Evolutionary conservation across 2,329 filamentous ascomycete genomes (phyloP).

Genomic region (Aspergillus puulaauensis): DNA sequence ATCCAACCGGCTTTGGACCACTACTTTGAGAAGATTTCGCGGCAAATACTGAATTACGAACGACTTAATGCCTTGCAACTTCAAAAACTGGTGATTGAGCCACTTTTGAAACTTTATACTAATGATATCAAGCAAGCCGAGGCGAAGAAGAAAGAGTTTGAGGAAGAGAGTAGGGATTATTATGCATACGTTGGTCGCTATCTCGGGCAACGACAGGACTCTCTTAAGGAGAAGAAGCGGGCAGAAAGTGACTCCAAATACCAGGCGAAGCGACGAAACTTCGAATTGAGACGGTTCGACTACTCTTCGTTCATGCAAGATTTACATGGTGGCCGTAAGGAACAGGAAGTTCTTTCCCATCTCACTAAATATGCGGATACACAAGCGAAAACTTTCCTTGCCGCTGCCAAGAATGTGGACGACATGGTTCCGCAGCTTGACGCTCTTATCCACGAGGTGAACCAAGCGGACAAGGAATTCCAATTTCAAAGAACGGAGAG

Average conservation of each 20-base stretch:
- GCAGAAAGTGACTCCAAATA: constrained; percentile 95
- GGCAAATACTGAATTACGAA: constrained; percentile 85
- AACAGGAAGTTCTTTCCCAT: constrained; percentile 93
- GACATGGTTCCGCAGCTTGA: constrained; percentile 84
- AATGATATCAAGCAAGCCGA: constrained; percentile 98
- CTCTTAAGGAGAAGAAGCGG: constrained; percentile 94
- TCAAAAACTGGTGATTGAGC: constrained; percentile 92
- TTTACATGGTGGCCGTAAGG: constrained; percentile 96
- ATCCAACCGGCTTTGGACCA: constrained; percentile 97
- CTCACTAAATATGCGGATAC: constrained; percentile 91
- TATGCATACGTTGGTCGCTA: constrained; percentile 94
- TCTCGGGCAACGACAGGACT: constrained; percentile 93
- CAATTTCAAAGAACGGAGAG: constrained; percentile 92
- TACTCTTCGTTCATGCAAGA: constrained; percentile 99
- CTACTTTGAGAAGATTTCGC: constrained; percentile 96
- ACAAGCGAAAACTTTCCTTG: constrained; percentile 79
- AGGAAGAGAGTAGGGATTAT: constrained; percentile 98
- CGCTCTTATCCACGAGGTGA: constrained; percentile 83
- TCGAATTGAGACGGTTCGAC: constrained; percentile 96
- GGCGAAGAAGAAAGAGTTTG: constrained; percentile 94
- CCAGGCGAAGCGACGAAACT: constrained; percentile 87
- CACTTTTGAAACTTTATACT: constrained; percentile 85
- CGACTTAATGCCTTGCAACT: constrained; percentile 79
- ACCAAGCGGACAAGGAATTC: constrained; percentile 92
- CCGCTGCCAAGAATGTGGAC: constrained; percentile 83